Conservation (phyloP, 148 eudicot species). For the Simmondsia chinensis region DNA sequence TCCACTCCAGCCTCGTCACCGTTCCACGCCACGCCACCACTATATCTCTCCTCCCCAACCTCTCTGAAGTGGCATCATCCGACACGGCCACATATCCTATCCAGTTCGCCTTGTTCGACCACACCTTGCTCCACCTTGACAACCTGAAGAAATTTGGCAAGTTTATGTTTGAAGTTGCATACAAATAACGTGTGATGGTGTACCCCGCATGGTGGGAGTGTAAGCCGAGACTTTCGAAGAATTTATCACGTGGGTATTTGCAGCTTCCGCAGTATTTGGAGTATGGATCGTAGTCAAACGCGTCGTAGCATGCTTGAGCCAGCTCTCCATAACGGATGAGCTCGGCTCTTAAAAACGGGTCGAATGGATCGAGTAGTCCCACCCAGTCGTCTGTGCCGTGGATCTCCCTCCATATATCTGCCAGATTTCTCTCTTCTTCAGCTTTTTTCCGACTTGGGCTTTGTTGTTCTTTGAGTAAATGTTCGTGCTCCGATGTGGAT, state of each 20-base stretch:
- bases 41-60: constrained; percentile 61
- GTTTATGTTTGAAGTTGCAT: constrained; percentile 47
- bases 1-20: constrained; percentile 51
- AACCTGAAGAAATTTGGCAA: constrained; percentile 46
- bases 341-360: constrained; percentile 34
- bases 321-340: constrained; percentile 61
- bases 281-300: constrained; percentile 50
- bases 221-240: constrained; percentile 34
- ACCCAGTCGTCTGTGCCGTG: constrained; percentile 62
- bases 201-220: constrained; percentile 35
- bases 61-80: constrained; percentile 33
- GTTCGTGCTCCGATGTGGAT: too few relatives aligned
- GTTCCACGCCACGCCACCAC: constrained; percentile 70
- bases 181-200: constrained; percentile 44
- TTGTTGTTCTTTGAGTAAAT: background rate
- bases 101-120: constrained; percentile 70
- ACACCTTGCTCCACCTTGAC: constrained; percentile 56
- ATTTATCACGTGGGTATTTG: constrained; percentile 15
- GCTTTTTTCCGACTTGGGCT: background rate
- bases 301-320: constrained; percentile 85
- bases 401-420: constrained; percentile 45
- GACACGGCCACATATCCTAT: constrained; percentile 73
- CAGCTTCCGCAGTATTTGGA: constrained; percentile 67
- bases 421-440: constrained; percentile 4
- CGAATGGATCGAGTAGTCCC: constrained; percentile 61